Evolutionary conservation across 2,329 filamentous ascomycete species (phyloP).

Genomic region (Trichoderma citrinoviride): DNA sequence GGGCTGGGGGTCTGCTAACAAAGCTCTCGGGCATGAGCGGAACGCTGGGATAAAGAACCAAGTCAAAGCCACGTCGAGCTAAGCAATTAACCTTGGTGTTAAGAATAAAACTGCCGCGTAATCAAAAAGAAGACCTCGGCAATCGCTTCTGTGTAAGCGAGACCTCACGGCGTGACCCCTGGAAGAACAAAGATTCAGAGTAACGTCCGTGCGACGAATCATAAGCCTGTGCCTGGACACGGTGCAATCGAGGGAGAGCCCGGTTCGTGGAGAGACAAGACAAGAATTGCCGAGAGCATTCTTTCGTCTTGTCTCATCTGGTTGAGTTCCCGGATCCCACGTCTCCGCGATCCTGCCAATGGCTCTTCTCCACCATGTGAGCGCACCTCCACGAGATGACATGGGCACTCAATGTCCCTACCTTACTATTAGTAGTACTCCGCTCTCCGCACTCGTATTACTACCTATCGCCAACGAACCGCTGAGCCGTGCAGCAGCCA

Average conservation of each 20-base stretch:
- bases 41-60: background rate
- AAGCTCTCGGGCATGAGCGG: background rate
- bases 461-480: too few species aligned
- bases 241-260: background rate
- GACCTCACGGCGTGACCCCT: too few species aligned
- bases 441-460: too few species aligned
- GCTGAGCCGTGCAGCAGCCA: too few species aligned
- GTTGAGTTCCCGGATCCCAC: background rate
- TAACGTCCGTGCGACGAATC: slow-evolving; percentile 12
- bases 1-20: background rate
- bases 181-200: background rate
- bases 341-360: background rate
- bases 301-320: background rate
- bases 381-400: background rate
- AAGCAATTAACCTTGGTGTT: slow-evolving; percentile 16
- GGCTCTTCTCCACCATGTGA: background rate
- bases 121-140: background rate
- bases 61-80: background rate
- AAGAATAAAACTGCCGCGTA: background rate
- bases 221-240: slow-evolving; percentile 5
- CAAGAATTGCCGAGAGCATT: background rate
- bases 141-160: background rate
- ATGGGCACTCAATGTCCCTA: too few species aligned
- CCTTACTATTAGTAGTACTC: too few species aligned
- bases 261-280: background rate